Evolutionary conservation across 2,329 filamentous ascomycete species (phyloP), one percentile per base, ranked within the genome.

Genomic region (Rosellinia necatrix): DNA sequence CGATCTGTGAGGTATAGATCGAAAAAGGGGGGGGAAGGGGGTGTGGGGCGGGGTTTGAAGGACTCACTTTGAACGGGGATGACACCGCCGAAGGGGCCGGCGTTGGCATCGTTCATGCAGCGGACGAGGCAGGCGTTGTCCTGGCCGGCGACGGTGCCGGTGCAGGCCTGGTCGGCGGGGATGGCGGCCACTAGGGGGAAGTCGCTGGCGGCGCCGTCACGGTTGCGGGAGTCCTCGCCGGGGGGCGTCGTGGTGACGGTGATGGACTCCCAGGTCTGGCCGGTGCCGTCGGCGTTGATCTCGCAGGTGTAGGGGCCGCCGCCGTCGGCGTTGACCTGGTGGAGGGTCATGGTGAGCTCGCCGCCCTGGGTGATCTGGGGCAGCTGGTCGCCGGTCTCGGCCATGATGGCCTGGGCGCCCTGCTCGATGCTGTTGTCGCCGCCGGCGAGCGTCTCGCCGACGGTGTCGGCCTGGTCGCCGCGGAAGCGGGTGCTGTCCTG

Each of bases 291-390:
- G 52, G 76, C 71, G 66, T 86, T 85, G 68, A 88, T 84, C 77
- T 84, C 84, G 74, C 84, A 87, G 6, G 75, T 80, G 72, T 86
- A 88, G 2, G 85, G 84, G 15, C 86, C 86, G 56, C 82, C 85
- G 55, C 86, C 86, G 62, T 89, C 86, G 32, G 76, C 77, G 72
- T 88, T 88, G 69, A 88, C 84, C 70, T 88, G 85, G 73, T 87
- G 85, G 8, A 88, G 75, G 1, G 83, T 87, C 78, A 88, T 87
- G 63, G 74, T 74, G 58, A 88, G 64, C 52, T 76, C 64, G 53
- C 85, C 86, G 44, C 85, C 85, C 0, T 75, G 64, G 6, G 75
- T 76, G 64, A 88, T 74, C 73, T 88, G 84, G 9, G 86, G 84
- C 21, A 88, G 79, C 54, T 72, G 64, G 56, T 72, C 73, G 54